A percentile compares a stretch with the other conserved stretches of the same genome.
These are phyloP conservation scores for Mycena belliarum DNA, from an alignment of 768 basidiomycete genomes.

Conservation along the genomic window DNA sequence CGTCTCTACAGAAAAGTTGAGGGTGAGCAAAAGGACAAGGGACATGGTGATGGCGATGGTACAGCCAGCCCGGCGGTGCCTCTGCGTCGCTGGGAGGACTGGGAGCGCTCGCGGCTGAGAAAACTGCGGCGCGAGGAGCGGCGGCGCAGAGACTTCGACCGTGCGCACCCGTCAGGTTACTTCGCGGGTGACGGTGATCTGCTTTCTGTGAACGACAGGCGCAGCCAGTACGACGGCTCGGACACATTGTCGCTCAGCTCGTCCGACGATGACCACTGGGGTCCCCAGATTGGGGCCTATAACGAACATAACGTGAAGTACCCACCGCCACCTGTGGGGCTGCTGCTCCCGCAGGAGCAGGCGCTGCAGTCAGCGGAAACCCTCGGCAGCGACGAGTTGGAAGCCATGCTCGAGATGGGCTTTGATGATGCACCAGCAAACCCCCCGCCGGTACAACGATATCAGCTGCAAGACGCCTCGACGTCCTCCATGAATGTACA, in stretches of 20 bases:
- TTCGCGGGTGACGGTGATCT: conserved; percentile 62
- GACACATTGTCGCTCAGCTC: conserved; percentile 81
- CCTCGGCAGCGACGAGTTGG: conserved; percentile 75
- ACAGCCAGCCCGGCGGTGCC: conserved; percentile 69
- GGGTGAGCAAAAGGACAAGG: conserved; percentile 68
- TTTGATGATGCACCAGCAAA: conserved; percentile 76
- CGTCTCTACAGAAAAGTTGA: conserved; percentile 76
- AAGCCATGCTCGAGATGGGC: conserved; percentile 90
- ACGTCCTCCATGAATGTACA: conserved; percentile 42
- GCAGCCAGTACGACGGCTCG: conserved; percentile 73
- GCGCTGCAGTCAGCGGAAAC: conserved; percentile 44
- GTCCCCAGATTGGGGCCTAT: conserved; percentile 91
- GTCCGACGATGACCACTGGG: conserved; percentile 96
- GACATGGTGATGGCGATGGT: conserved; percentile 67
- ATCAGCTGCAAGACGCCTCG: conserved; percentile 62
- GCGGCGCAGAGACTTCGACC: conserved; percentile 78
- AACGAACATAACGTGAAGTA: conserved; percentile 81
- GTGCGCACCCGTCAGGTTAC: conserved; percentile 71
- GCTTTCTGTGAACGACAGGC: conserved; percentile 56
- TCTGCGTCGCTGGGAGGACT: conserved; percentile 98
- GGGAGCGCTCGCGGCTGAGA: conserved; percentile 93
- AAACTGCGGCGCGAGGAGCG: conserved; percentile 88
- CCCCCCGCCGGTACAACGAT: conserved; percentile 47
- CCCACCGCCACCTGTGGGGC: conserved; percentile 82
- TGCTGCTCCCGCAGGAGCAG: conserved; percentile 45